Percentiles rank a stretch among this genome's conserved stretches.
These are phyloP conservation scores for Calocera cornea DNA, from an alignment of 768 basidiomycete species.

Conservation along the genomic window DNA sequence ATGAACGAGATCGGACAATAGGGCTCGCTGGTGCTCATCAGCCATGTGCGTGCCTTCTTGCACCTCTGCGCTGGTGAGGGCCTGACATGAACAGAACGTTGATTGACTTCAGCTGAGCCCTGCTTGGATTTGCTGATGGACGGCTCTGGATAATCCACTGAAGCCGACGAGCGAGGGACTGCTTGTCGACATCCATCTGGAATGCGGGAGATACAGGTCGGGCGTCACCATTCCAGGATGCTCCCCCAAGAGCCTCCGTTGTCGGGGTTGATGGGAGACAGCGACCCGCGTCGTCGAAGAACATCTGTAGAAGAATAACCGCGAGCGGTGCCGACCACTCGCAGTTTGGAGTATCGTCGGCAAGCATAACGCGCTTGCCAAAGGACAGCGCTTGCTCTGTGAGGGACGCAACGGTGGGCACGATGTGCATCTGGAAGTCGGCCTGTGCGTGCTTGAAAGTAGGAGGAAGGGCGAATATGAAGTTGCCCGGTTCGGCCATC, in stretches of 20 bases:
- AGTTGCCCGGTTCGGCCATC: neutral
- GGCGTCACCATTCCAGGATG: neutral
- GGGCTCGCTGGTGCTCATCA: too few species aligned
- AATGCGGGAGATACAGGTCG: neutral
- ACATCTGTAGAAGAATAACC: constrained; percentile 41
- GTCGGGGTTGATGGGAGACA: neutral
- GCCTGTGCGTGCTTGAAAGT: neutral
- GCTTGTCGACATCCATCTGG: constrained; percentile 30
- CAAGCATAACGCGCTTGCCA: constrained; percentile 33
- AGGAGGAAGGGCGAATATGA: neutral
- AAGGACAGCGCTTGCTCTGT: constrained; percentile 29
- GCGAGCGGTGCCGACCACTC: constrained; percentile 54
- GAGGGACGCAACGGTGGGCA: constrained; percentile 32
- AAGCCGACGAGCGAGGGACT: constrained; percentile 52
- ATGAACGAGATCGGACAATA: too few species aligned
- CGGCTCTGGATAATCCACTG: constrained; percentile 74
- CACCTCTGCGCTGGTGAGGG: neutral
- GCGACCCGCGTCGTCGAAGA: constrained; percentile 43
- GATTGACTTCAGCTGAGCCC: constrained; percentile 63
- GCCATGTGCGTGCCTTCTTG: neutral
- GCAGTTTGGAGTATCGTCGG: constrained; percentile 40
- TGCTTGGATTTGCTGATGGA: constrained; percentile 69
- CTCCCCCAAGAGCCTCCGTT: neutral
- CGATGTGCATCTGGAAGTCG: neutral
- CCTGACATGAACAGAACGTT: constrained; percentile 54